Percentiles rank a stretch among this genome's conserved stretches.
phyloP scores from a whole-genome alignment of 192 early-diverging fungal genomes.

The Allomyces macrogynus region DNA sequence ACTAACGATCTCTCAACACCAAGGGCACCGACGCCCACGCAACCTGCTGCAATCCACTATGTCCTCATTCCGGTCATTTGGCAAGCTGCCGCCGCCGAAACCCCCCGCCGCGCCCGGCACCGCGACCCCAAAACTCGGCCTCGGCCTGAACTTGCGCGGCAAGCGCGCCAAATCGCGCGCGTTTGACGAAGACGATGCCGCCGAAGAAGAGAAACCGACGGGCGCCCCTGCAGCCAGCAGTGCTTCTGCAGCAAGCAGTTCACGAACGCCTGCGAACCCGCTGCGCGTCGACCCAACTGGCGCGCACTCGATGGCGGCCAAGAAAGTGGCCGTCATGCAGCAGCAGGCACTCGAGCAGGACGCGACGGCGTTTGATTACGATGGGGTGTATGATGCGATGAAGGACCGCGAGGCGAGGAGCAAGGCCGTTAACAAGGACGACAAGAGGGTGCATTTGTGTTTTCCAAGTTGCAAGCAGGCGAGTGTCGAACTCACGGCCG shows the following conservation, averaged over 20 bases:
- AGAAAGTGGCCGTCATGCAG: slow-evolving; percentile 23
- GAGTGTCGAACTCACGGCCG: slow-evolving; percentile 11
- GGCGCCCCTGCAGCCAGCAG: background rate
- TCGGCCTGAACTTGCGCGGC: too few relatives aligned
- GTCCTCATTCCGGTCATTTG: too few relatives aligned
- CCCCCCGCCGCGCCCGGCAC: too few relatives aligned
- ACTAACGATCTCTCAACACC: too few relatives aligned
- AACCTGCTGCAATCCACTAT: too few relatives aligned
- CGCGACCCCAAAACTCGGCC: too few relatives aligned
- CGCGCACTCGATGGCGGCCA: slow-evolving; percentile 6
- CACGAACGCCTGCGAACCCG: slow-evolving; percentile 2
- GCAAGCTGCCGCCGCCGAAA: too few relatives aligned
- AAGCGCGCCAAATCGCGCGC: background rate
- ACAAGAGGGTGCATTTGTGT: too few relatives aligned
- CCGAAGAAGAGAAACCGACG: slow-evolving; percentile 1
- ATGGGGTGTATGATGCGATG: slow-evolving; percentile 50
- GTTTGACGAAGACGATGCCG: slow-evolving; percentile 4
- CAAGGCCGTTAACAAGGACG: slow-evolving; percentile 16
- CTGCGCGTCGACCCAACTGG: slow-evolving; percentile 8
- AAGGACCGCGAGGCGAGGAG: slow-evolving; percentile 37
- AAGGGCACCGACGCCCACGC: too few relatives aligned
- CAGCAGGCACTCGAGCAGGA: slow-evolving; percentile 45
- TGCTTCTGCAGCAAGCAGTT: slow-evolving; percentile 1
- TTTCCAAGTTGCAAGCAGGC: too few relatives aligned
- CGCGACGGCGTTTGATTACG: slow-evolving; percentile 54